These are phyloP conservation scores for Malania oleifera DNA, from an alignment of 164 flowering plant species.

Conservation along the genomic window DNA sequence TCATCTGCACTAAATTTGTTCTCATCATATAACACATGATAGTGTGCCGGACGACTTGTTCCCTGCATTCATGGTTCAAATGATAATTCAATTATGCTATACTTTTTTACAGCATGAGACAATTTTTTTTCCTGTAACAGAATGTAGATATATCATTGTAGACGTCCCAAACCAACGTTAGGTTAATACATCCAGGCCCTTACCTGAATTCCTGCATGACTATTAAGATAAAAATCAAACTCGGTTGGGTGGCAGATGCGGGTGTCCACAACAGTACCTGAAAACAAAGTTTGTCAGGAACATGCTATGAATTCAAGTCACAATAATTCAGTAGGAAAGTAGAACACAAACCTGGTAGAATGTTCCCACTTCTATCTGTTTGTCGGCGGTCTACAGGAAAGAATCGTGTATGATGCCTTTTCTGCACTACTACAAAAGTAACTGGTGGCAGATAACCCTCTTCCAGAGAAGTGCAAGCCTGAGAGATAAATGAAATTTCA, in stretches of 20 bases:
- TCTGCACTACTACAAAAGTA: slow-evolving; percentile 88
- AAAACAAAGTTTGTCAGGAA: not conserved
- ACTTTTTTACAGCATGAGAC: no score
- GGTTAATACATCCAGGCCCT: not conserved
- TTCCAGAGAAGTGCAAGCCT: slow-evolving; percentile 78
- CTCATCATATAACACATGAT: slow-evolving; percentile 78
- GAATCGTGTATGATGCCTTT: slow-evolving; percentile 78
- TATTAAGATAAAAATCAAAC: slow-evolving; percentile 87
- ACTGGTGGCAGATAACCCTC: slow-evolving; percentile 60
- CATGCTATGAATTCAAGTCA: not conserved
- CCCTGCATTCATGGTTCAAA: slow-evolving; percentile 37
- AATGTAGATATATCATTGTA: no score
- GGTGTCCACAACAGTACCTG: slow-evolving; percentile 90
- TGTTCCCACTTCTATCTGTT: slow-evolving; percentile 77
- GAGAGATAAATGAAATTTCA: not conserved
- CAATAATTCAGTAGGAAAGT: not conserved
- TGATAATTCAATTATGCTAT: not conserved
- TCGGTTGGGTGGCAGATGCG: slow-evolving; percentile 80
- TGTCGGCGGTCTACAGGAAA: slow-evolving; percentile 38
- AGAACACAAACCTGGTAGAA: slow-evolving; percentile 55
- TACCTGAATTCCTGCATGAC: slow-evolving; percentile 97
- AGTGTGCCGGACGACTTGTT: slow-evolving; percentile 74
- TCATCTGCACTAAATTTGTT: slow-evolving; percentile 59
- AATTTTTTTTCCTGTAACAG: no score
- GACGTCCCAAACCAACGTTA: no score